phyloP scores from a whole-genome alignment of 257 asterid genomes.

The Fraxinus excelsior region DNA sequence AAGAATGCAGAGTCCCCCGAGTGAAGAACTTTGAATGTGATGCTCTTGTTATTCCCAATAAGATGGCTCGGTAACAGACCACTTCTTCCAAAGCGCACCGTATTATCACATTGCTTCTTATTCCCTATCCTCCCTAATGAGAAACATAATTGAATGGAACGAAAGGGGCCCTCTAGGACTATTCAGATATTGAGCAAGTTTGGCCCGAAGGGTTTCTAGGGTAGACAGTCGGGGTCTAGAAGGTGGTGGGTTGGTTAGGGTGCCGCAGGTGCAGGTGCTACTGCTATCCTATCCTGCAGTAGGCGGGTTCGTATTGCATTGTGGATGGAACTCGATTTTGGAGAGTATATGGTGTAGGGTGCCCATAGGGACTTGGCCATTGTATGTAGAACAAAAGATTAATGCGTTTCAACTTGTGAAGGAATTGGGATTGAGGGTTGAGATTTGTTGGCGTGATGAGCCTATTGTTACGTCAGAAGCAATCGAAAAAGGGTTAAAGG shows the following conservation, averaged over 20 bases:
- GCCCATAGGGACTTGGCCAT: constrained; percentile 53
- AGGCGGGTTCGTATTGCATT: constrained; percentile 66
- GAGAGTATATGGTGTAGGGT: constrained; percentile 70
- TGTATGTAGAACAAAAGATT: constrained; percentile 55
- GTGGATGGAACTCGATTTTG: constrained; percentile 70
- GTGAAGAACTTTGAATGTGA: constrained; percentile 19
- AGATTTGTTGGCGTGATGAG: constrained; percentile 25
- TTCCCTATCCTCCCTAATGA: no score
- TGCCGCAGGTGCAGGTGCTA: constrained; percentile 46
- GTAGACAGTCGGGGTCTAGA: constrained; percentile 38
- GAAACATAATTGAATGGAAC: no score
- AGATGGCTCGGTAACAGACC: no score
- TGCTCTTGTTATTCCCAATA: no score
- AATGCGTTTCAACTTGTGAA: constrained; percentile 58
- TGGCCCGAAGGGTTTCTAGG: constrained; percentile 58
- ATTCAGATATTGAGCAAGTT: constrained; percentile 18
- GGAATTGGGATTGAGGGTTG: constrained; percentile 54
- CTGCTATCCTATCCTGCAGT: constrained; percentile 43
- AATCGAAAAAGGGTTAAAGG: constrained; percentile 43
- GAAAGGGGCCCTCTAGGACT: no score
- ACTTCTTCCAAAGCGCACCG: no score
- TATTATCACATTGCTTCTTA: no score
- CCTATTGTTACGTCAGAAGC: constrained; percentile 24
- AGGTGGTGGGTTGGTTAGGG: constrained; percentile 54
- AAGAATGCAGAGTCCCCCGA: constrained; percentile 33